Base-by-base conservation (phyloP, 2,329 filamentous ascomycete species). In the Ploettnerulaceae sp. region DNA sequence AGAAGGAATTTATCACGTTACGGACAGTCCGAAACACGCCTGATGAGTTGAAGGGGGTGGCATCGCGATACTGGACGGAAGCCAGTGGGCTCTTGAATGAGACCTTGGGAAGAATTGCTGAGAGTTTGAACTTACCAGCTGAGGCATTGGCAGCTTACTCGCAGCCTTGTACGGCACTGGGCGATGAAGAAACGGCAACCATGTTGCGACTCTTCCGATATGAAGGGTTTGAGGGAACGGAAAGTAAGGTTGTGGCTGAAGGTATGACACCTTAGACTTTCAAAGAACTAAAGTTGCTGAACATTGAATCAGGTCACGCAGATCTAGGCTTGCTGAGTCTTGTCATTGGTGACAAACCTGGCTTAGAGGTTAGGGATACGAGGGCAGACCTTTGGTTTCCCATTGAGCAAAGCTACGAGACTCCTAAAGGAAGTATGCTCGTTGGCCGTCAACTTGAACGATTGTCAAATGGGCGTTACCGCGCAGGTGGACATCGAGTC, bases 1-100 rank as follows among this genome's bases (percentile, higher is more conserved):
- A 61, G 33, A 61, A 61, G 9, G 54, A 61, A 39, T 58, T 58
- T 15, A 57, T 61, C 14, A 59, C 59, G 1, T 36, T 61, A 9
- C 45, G 59, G 11, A 55, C 41, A 12, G 28, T 58, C 2, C 45
- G 48, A 5, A 44, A 36, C 4, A 58, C 52, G 0, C 59, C 54
- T 0, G 20, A 38, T 5, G 51, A 53, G 12, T 35, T 61, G 2
- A 52, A 42, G 15, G 49, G 56, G 25, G 49, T 47, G 1, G 55
- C 54, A 7, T 22, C 21, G 14, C 43, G 34, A 5, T 60, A 52
- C 33, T 60, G 57, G 55, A 33, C 18, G 3, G 42, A 52, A 14
- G 54, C 55, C 15, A 54, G 57, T 4, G 25, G 15, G 7, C 31
- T 56, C 5, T 36, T 60, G 24, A 55, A 56, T 42, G 47, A 50